Evolutionary conservation across 2,329 filamentous ascomycete genomes (phyloP).

Genomic region (Zopfia rhizophila): DNA sequence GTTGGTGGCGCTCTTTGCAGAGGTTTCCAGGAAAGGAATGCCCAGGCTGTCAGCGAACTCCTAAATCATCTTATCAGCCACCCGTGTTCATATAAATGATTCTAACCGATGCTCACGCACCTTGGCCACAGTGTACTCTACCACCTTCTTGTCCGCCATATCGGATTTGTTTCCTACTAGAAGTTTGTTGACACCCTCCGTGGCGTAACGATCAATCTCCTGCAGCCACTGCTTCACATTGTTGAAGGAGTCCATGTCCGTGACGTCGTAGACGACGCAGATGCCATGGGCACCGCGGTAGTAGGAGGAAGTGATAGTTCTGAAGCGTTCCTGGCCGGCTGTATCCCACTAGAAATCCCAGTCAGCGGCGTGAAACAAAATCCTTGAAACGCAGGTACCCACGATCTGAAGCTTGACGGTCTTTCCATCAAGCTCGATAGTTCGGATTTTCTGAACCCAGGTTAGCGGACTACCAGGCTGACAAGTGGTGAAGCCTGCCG

Average conservation of each 20-base stretch:
- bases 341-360: constrained; percentile 85
- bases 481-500: constrained; percentile 44
- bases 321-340: constrained; percentile 98
- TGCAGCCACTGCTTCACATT: constrained; percentile 99
- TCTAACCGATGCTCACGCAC: constrained; percentile 62
- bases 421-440: constrained; percentile 99
- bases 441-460: constrained; percentile 89
- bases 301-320: constrained; percentile 99
- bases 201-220: constrained; percentile 99
- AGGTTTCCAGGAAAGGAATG: constrained; percentile 99
- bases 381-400: constrained; percentile 53
- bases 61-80: constrained; percentile 60
- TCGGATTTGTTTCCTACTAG: constrained; percentile 99
- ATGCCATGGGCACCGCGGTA: constrained; percentile 99
- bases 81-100: constrained; percentile 1
- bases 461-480: constrained; percentile 36
- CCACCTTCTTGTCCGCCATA: constrained; percentile 99
- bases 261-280: constrained; percentile 99
- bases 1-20: constrained; percentile 99
- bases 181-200: constrained; percentile 99
- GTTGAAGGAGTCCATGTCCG: constrained; percentile 99
- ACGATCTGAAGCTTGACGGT: constrained; percentile 99
- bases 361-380: neutral
- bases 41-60: constrained; percentile 99
- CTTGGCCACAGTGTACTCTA: constrained; percentile 99